Base-by-base conservation (phyloP, 2,329 filamentous ascomycete species). In the Diatrype stigma region DNA sequence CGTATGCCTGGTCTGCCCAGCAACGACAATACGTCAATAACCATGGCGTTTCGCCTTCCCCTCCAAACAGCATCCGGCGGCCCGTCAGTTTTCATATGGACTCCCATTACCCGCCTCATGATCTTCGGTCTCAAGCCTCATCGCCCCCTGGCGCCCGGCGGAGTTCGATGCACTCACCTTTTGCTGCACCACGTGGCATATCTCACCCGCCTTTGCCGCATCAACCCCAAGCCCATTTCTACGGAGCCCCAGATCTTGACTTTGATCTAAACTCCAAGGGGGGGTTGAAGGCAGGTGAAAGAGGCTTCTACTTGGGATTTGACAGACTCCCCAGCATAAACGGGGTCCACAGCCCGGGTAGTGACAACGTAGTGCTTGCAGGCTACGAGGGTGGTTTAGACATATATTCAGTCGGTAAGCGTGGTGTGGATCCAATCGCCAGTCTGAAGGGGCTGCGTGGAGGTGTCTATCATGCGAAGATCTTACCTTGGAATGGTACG, bases 361-460 rank as follows among this genome's bases (percentile, higher is more conserved):
- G 72, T 49, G 80, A 88, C 62, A 86, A 87, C 66, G 82, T 89
- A 23, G 74, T 91, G 42, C 69, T 96, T 4, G 81, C 90, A 8
- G 92, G 92, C 1, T 90, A 85, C 58, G 87, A 96, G 65, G 89
- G 90, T 40, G 86, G 86, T 1, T 65, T 96, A 46, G 87, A 93
- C 56, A 79, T 96, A 16, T 86, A 89, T 57, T 77, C 82, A 19
- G 79, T 95, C 28, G 82, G 84, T 42, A 89, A 86, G 62, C 84
- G 85, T 54, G 87, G 87, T 46, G 68, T 90, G 49, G 86, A 90
- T 50, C 77, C 82, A 21, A 72, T 90, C 28, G 85, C 85, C 19
- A 82, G 82, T 50, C 72, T 96, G 45, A 86, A 87, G 62, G 90
- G 89, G 4, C 74, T 96, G 26, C 82, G 85, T 60, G 93, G 93